Conservation (phyloP, 345 rosid genomes). For the Syzygium grande region DNA sequence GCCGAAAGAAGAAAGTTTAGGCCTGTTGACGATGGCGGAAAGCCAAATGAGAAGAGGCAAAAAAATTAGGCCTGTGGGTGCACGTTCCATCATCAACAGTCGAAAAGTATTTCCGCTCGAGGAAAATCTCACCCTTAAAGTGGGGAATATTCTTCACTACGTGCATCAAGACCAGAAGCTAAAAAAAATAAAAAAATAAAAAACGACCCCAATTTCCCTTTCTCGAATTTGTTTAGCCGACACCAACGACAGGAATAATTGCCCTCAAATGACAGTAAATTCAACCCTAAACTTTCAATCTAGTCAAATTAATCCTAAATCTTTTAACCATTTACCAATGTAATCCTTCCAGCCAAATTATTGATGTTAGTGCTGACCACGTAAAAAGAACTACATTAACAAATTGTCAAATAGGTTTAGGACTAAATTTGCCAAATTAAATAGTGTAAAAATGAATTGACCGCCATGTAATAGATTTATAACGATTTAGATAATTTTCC, state of each 20-base stretch:
- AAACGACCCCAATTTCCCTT: not conserved
- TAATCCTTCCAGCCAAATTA: not conserved
- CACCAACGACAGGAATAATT: not conserved
- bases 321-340: not conserved
- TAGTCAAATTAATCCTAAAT: not conserved
- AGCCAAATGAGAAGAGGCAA: not conserved
- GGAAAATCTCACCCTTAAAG: not conserved
- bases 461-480: not conserved
- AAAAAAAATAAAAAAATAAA: not conserved
- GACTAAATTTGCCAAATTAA: not conserved
- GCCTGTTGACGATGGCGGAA: not conserved
- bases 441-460: no score
- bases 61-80: not conserved
- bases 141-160: not conserved
- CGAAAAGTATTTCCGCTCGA: not conserved
- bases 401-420: not conserved
- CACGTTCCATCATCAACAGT: not conserved
- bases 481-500: not conserved
- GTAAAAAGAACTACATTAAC: not conserved
- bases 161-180: not conserved
- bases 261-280: not conserved
- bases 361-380: not conserved
- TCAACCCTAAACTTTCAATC: not conserved
- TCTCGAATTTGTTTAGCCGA: not conserved
- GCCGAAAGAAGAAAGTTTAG: not conserved